phyloP scores from a whole-genome alignment of 2,329 filamentous ascomycete species.

The Aspergillus transmontanensis region DNA sequence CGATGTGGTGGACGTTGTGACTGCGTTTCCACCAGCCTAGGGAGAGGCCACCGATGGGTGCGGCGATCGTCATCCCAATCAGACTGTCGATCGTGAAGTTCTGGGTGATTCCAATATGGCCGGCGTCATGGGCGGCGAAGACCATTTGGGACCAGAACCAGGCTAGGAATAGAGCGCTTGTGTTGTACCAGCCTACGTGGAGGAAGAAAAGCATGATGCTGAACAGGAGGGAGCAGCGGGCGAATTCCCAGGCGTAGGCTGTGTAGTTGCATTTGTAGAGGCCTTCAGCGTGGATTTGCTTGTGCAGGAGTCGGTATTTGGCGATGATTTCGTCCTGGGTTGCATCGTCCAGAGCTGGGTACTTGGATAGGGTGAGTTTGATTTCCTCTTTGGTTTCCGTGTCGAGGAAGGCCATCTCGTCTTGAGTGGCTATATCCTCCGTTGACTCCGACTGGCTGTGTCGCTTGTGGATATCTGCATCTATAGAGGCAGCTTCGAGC shows the following conservation, averaged over 20 bases:
- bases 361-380: constrained; percentile 56
- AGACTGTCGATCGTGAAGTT: constrained; percentile 76
- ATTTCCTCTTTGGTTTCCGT: constrained; percentile 15
- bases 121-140: constrained; percentile 82
- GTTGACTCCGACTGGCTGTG: neutral
- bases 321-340: constrained; percentile 73
- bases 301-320: constrained; percentile 49
- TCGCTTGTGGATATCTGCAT: neutral
- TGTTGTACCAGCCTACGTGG: constrained; percentile 63
- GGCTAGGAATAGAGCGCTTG: constrained; percentile 74
- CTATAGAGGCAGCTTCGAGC: neutral
- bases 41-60: constrained; percentile 83
- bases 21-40: constrained; percentile 95
- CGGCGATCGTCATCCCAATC: constrained; percentile 85
- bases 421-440: neutral
- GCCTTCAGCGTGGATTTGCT: constrained; percentile 58
- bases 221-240: constrained; percentile 69
- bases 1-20: constrained; percentile 94
- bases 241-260: constrained; percentile 70
- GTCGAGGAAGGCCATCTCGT: constrained; percentile 22
- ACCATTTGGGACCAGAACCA: constrained; percentile 89
- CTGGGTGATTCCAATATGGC: constrained; percentile 84
- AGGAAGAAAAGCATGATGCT: constrained; percentile 53
- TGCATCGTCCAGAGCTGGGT: constrained; percentile 70
- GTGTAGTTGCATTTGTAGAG: constrained; percentile 79